Conservation (phyloP, 805 yeast genomes). For the Nakazawaea ernobii region DNA sequence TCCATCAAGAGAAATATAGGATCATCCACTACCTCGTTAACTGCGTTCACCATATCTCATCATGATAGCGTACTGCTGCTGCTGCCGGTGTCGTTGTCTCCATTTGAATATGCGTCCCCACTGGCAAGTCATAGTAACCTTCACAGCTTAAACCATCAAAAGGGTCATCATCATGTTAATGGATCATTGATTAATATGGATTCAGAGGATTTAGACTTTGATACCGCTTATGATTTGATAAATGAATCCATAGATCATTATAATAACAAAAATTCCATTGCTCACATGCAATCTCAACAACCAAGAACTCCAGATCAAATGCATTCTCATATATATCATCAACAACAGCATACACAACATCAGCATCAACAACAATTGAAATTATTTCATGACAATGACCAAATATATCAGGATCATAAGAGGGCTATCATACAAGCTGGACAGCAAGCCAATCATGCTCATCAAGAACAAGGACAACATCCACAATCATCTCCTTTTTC, state of each 20-base stretch:
- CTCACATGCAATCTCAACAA: background rate
- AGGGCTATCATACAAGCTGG: conserved; percentile 10
- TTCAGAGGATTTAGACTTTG: conserved; percentile 24
- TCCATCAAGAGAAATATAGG: conserved; percentile 8
- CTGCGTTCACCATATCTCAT: conserved; percentile 2
- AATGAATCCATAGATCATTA: conserved; percentile 14
- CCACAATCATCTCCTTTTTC: conserved; percentile 14
- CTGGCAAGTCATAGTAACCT: background rate
- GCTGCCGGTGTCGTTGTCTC: conserved; percentile 7
- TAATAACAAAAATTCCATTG: background rate
- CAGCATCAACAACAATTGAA: background rate
- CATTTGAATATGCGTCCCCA: conserved; percentile 8
- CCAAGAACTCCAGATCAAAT: conserved; percentile 5
- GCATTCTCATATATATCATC: no score
- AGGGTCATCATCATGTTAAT: background rate
- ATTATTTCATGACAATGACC: background rate
- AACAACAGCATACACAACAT: no score
- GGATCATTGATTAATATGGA: conserved; percentile 1
- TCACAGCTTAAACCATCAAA: background rate
- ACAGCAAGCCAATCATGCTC: background rate
- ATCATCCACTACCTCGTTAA: conserved; percentile 7
- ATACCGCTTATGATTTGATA: conserved; percentile 30
- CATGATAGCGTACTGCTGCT: background rate
- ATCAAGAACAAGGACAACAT: background rate
- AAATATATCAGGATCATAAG: conserved; percentile 6